Evolutionary conservation across 208 protist genomes (phyloP).

Genomic region (Wallacemonas sp.): DNA sequence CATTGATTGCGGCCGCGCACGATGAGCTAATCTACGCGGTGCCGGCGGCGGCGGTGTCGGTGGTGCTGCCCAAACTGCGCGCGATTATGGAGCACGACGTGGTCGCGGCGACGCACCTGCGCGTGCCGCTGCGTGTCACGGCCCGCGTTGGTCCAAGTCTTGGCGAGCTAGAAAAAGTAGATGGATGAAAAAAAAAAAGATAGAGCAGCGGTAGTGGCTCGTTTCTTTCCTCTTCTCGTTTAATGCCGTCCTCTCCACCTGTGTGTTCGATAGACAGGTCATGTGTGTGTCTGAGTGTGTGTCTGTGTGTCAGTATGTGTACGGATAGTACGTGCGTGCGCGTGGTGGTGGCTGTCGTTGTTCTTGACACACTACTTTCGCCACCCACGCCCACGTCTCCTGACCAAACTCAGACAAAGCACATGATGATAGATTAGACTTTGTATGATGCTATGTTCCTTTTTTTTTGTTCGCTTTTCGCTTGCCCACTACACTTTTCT

Average conservation of each 20-base stretch:
- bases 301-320: too few species aligned
- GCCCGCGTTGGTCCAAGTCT: conserved; percentile 53
- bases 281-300: too few species aligned
- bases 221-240: too few species aligned
- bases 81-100: conserved; percentile 54
- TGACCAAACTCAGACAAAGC: too few species aligned
- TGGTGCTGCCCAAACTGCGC: conserved; percentile 50
- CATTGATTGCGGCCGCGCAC: conserved; percentile 72
- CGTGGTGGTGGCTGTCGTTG: too few species aligned
- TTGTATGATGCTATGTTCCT: not conserved
- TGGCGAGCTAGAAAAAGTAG: conserved; percentile 39
- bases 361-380: too few species aligned
- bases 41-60: conserved; percentile 29
- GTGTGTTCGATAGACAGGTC: not conserved
- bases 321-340: too few species aligned
- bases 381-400: too few species aligned
- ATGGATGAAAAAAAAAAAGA: not conserved
- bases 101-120: conserved; percentile 26
- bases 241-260: too few species aligned
- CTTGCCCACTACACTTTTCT: not conserved
- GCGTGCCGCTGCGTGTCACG: conserved; percentile 68
- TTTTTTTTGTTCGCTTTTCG: conserved; percentile 1
- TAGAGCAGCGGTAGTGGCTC: not conserved
- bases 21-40: conserved; percentile 88
- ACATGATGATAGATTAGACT: conserved; percentile 7